Conservation (phyloP, 1,284 basidiomycete genomes). For the Takashimella tepidaria region DNA sequence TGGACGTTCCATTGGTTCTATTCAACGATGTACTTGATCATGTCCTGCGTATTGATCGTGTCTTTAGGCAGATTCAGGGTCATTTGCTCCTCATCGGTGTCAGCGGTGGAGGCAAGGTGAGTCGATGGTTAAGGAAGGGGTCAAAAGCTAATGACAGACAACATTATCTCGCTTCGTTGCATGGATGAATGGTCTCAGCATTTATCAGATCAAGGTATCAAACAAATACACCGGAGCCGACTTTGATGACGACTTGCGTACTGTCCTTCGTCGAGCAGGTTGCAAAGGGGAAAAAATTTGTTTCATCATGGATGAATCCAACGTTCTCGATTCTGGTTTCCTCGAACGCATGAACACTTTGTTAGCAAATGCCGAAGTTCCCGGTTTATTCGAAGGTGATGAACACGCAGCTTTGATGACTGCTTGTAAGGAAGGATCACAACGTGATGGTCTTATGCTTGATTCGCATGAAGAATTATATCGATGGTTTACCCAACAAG, state of each 20-base stretch:
- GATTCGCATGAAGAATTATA: conserved; percentile 97
- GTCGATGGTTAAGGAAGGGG: conserved; percentile 13
- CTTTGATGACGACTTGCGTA: conserved; percentile 95
- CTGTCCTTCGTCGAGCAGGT: conserved; percentile 85
- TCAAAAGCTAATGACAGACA: conserved; percentile 56
- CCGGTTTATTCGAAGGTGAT: conserved; percentile 96
- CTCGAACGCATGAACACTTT: conserved; percentile 99
- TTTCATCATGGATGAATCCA: conserved; percentile 99
- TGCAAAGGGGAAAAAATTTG: conserved; percentile 99
- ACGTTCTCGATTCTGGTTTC: conserved; percentile 97
- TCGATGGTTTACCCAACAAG: conserved; percentile 94
- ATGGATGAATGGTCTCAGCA: conserved; percentile 98
- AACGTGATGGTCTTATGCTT: conserved; percentile 94
- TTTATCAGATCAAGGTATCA: conserved; percentile 98
- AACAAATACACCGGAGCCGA: conserved; percentile 98
- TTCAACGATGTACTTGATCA: conserved; percentile 99
- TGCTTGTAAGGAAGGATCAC: conserved; percentile 96
- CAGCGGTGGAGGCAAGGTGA: conserved; percentile 93
- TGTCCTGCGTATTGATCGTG: conserved; percentile 93
- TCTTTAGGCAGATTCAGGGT: conserved; percentile 97
- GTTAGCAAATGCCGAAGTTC: conserved; percentile 98
- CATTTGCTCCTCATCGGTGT: conserved; percentile 96
- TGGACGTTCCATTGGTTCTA: conserved; percentile 95
- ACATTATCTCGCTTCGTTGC: conserved; percentile 97
- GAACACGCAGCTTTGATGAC: conserved; percentile 96